These are phyloP conservation scores for Chlorociboria aeruginascens DNA, from an alignment of 495 filamentous ascomycete genomes.

Conservation along the genomic window DNA sequence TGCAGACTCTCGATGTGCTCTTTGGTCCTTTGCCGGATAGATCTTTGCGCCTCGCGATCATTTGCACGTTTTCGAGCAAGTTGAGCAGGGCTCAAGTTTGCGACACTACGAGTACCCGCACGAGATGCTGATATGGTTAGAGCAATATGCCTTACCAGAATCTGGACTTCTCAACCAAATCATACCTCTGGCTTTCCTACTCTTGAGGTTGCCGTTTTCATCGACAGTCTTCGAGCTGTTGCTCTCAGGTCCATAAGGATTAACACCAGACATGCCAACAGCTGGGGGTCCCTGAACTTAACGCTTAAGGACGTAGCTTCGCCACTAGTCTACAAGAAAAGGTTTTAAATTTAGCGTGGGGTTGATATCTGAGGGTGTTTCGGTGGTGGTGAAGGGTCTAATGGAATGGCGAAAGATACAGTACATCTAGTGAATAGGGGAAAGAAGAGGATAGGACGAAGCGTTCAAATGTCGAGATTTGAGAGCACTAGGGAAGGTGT, in stretches of 20 bases:
- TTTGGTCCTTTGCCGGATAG: constrained; percentile 74
- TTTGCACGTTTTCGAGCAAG: constrained; percentile 74
- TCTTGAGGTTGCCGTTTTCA: background rate
- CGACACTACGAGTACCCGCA: constrained; percentile 52
- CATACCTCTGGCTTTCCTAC: constrained; percentile 11
- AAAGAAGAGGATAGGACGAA: too few species aligned
- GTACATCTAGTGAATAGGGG: too few species aligned
- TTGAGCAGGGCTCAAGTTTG: constrained; percentile 60
- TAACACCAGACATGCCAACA: too few species aligned
- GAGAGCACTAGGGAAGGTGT: too few species aligned
- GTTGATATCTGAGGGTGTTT: too few species aligned
- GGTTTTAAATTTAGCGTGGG: too few species aligned
- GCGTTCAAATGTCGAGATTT: too few species aligned
- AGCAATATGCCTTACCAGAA: background rate
- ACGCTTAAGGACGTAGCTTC: too few species aligned
- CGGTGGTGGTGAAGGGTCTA: too few species aligned
- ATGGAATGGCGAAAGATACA: too few species aligned
- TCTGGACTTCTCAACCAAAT: background rate
- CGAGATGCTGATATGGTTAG: constrained; percentile 9
- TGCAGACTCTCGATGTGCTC: constrained; percentile 69
- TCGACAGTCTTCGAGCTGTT: background rate
- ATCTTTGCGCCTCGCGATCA: constrained; percentile 78
- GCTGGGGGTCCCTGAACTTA: too few species aligned
- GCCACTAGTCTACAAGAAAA: too few species aligned
- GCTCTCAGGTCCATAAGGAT: background rate